Percentiles rank a stretch among this genome's conserved stretches.
Conservation (phyloP, 805 yeast species). For the Sugiyamaella smithiae region DNA sequence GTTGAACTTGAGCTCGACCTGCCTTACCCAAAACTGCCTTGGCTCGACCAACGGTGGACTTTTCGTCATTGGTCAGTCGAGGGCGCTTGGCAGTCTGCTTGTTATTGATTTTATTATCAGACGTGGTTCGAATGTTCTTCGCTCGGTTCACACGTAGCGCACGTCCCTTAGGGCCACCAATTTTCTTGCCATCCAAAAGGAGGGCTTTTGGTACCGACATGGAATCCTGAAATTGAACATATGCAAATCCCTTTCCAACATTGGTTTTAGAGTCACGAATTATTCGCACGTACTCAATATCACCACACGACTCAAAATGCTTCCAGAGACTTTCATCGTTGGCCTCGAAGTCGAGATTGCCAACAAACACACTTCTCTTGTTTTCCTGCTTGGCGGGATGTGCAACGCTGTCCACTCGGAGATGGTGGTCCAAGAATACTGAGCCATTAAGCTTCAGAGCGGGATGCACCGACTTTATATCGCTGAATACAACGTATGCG, state of each 20-base stretch:
- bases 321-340: constrained; percentile 86
- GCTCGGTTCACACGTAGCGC: constrained; percentile 76
- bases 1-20: constrained; percentile 61
- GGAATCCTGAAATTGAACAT: constrained; percentile 73
- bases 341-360: constrained; percentile 91
- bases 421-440: constrained; percentile 66
- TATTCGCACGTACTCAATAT: constrained; percentile 83
- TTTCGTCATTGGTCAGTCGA: constrained; percentile 60
- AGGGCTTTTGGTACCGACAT: constrained; percentile 78
- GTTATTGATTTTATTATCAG: constrained; percentile 14
- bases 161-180: constrained; percentile 43
- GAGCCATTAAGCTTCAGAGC: constrained; percentile 58
- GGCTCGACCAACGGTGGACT: constrained; percentile 78
- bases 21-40: constrained; percentile 71
- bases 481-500: constrained; percentile 77
- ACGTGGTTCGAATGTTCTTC: constrained; percentile 38
- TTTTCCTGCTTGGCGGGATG: constrained; percentile 87
- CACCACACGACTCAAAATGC: constrained; percentile 65
- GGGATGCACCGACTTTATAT: constrained; percentile 45
- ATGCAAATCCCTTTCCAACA: constrained; percentile 96
- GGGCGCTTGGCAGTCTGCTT: constrained; percentile 27
- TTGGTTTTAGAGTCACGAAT: constrained; percentile 91
- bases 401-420: constrained; percentile 89
- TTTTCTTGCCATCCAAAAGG: constrained; percentile 66
- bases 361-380: constrained; percentile 82